Evolutionary conservation across 1,284 basidiomycete species (phyloP).

Genomic region (Ustilago loliicola): DNA sequence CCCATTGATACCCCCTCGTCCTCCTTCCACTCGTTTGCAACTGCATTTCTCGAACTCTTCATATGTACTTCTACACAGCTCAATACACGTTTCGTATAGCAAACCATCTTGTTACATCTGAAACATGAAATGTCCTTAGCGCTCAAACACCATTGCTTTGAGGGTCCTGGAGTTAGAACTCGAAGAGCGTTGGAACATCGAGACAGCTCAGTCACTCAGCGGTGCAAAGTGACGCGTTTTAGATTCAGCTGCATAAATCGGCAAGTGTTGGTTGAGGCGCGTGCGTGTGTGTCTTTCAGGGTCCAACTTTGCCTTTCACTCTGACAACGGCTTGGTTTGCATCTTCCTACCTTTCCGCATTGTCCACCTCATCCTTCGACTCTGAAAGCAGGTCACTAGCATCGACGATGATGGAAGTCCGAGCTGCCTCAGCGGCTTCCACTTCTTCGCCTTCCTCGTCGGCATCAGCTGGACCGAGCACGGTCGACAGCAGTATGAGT

Average conservation of each 20-base stretch:
- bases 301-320: constrained; percentile 15
- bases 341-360: background rate
- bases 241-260: constrained; percentile 16
- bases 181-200: background rate
- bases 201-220: background rate
- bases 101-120: background rate
- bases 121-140: background rate
- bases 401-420: background rate
- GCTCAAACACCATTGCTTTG: background rate
- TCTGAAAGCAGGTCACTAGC: background rate
- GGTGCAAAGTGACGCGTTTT: background rate
- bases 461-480: constrained; percentile 7
- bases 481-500: constrained; percentile 30
- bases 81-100: constrained; percentile 4
- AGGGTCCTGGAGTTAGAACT: background rate
- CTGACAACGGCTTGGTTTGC: background rate
- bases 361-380: background rate
- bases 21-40: background rate
- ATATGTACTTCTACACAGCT: constrained; percentile 38
- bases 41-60: constrained; percentile 1
- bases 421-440: constrained; percentile 4
- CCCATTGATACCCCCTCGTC: constrained; percentile 3
- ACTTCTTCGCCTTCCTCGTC: background rate
- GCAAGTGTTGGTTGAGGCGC: constrained; percentile 16
- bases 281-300: constrained; percentile 19